Evolutionary conservation across 306 rosid species (phyloP).

Genomic region (Lablab purpureus): DNA sequence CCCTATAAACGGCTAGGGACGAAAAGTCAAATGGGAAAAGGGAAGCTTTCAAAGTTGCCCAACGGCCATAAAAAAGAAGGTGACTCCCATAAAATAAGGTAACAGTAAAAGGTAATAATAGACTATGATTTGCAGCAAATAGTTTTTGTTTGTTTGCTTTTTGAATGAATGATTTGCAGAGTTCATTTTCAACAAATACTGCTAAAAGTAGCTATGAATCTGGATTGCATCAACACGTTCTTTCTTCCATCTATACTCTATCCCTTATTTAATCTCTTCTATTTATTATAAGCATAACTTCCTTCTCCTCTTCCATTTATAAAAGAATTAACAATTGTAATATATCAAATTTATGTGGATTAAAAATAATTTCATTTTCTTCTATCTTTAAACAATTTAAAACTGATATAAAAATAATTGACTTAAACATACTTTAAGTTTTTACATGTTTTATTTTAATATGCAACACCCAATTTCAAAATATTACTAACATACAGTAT

Average conservation of each 20-base stretch:
- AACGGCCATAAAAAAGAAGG: background rate
- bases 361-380: too few relatives aligned
- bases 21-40: background rate
- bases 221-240: background rate
- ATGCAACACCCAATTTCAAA: too few relatives aligned
- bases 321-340: too few relatives aligned
- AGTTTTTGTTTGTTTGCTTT: background rate
- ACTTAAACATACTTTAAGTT: too few relatives aligned
- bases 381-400: too few relatives aligned
- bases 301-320: too few relatives aligned
- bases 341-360: too few relatives aligned
- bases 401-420: too few relatives aligned
- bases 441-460: too few relatives aligned
- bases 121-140: background rate
- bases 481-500: too few relatives aligned
- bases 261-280: too few relatives aligned
- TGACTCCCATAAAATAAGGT: background rate
- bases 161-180: slow-evolving; percentile 18
- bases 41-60: slow-evolving; percentile 9
- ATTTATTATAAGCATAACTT: too few relatives aligned
- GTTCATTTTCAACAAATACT: slow-evolving; percentile 40
- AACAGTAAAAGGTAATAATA: background rate
- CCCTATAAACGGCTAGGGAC: background rate
- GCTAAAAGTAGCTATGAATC: slow-evolving; percentile 26
- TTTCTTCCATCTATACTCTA: background rate